A percentile compares a stretch with the other conserved stretches of the same genome.
phyloP scores from a whole-genome alignment of 768 basidiomycete species.

The Cystobasidium tubakii region DNA sequence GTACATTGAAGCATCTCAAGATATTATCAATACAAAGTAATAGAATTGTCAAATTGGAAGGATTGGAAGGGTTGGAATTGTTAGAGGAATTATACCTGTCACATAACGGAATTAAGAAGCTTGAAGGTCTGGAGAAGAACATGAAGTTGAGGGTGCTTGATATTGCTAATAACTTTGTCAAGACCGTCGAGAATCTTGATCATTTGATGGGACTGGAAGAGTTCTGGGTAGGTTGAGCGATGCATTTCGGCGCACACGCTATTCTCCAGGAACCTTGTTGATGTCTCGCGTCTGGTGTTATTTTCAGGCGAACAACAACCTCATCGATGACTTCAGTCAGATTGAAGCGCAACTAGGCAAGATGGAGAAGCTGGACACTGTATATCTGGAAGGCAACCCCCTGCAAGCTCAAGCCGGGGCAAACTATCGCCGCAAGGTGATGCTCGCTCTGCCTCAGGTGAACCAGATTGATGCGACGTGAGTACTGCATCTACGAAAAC shows the following conservation, averaged over 20 bases:
- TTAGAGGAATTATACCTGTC: slow-evolving; percentile 88
- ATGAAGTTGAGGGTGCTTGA: slow-evolving; percentile 80
- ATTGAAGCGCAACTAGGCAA: slow-evolving; percentile 64
- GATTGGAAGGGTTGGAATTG: slow-evolving; percentile 63
- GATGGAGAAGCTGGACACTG: slow-evolving; percentile 65
- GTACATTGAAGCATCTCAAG: slow-evolving; percentile 63
- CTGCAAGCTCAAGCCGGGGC: slow-evolving; percentile 71
- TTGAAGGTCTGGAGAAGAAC: slow-evolving; percentile 81
- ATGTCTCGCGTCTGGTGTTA: too few species aligned
- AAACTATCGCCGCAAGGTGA: slow-evolving; percentile 80
- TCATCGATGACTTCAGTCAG: slow-evolving; percentile 64
- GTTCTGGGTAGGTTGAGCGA: slow-evolving; percentile 68
- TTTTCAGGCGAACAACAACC: slow-evolving; percentile 75
- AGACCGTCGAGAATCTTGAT: slow-evolving; percentile 70
- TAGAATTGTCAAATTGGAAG: slow-evolving; percentile 79
- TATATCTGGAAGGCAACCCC: slow-evolving; percentile 94
- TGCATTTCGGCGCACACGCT: too few species aligned
- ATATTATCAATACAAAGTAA: slow-evolving; percentile 85
- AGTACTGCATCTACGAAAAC: too few species aligned
- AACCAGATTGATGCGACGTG: slow-evolving; percentile 94
- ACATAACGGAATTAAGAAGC: slow-evolving; percentile 76
- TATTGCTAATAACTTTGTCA: slow-evolving; percentile 75
- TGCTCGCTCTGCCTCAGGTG: slow-evolving; percentile 77
- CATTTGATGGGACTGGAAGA: slow-evolving; percentile 76
- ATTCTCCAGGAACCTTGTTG: too few species aligned